Evolutionary conservation across 768 basidiomycete genomes (phyloP), one percentile per base, ranked within the genome.

Genomic region (Trametes punicea): DNA sequence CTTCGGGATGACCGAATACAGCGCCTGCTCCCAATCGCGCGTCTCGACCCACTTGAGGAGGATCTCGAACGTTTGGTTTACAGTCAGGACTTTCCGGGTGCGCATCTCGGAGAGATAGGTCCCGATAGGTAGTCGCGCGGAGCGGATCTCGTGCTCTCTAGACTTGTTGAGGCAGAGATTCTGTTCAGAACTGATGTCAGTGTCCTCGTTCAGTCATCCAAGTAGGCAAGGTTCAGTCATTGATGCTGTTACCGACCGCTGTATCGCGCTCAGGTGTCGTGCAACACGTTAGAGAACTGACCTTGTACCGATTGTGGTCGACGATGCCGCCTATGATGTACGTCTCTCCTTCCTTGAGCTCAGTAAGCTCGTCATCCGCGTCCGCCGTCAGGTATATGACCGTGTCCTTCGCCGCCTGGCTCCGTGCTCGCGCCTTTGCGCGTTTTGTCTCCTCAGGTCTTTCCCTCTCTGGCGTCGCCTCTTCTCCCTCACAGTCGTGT

Each of bases 301-400:
- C 96, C 82, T 96, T 98, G 77, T 95, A 91, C 39, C 96, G 88
- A 73, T 99, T 99, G 67, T 89, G 90, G 70, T 99, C 97, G 56
- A 87, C 88, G 63, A 99, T 88, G 5, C 95, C 96, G 26, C 96
- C 96, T 49, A 99, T 94, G 63, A 99, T 84, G 68, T 98, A 98
- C 7, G 86, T 89, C 67, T 95, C 88, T 39, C 86, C 84, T 51
- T 91, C 84, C 51, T 78, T 83, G 51, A 99, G 80, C 64, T 90
- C 87, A n/a, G 77, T 73, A 39, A 99, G 74, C 71, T 95, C 92
- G 46, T 95, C 83, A 27, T 85, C 80, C 7, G 95, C 86, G 73
- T 99, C 97, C 2, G 95, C 97, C 6, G 97, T 97, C 48, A 99
- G 83, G 71, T 99, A 99, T 34, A 98, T 80, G 50, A 97, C 75